phyloP scores from a whole-genome alignment of 805 yeast species.

The Helenozyma baotianmanensis region DNA sequence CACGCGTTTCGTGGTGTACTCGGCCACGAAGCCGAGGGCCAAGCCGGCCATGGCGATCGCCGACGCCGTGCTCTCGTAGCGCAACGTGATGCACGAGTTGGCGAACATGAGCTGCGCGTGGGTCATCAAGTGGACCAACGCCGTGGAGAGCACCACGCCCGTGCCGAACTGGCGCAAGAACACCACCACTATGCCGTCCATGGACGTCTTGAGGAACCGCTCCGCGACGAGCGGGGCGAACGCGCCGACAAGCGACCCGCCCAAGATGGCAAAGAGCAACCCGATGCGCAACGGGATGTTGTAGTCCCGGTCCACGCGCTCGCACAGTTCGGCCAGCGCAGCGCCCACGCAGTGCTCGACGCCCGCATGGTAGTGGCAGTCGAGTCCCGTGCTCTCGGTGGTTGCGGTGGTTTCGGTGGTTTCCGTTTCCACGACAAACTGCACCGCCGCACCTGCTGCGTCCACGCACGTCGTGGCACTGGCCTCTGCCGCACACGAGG shows the following conservation, averaged over 20 bases:
- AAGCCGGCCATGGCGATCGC: conserved; percentile 29
- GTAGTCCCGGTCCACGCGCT: conserved; percentile 14
- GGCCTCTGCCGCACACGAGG: conserved; percentile 3
- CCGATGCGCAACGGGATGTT: conserved; percentile 27
- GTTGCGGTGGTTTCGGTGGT: neutral
- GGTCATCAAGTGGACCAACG: conserved; percentile 27
- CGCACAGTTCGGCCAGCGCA: conserved; percentile 13
- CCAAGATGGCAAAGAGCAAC: conserved; percentile 9
- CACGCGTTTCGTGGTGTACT: conserved; percentile 11
- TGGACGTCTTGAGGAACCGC: neutral
- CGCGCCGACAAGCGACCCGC: conserved; percentile 2
- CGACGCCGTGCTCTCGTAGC: conserved; percentile 22
- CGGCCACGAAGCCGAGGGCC: conserved; percentile 21
- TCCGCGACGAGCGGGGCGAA: conserved; percentile 1
- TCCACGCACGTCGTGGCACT: conserved; percentile 4
- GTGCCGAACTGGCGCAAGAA: conserved; percentile 20
- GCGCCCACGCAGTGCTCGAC: conserved; percentile 25
- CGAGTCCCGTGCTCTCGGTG: neutral
- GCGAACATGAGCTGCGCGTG: conserved; percentile 26
- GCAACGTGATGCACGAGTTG: conserved; percentile 21
- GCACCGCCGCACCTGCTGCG: conserved; percentile 10
- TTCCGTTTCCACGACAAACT: conserved; percentile 10
- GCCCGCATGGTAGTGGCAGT: conserved; percentile 32
- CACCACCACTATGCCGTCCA: conserved; percentile 2
- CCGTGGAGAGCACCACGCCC: conserved; percentile 29